A percentile compares a stretch with the other conserved stretches of the same genome.
Evolutionary conservation across 495 filamentous ascomycete species (phyloP).

Genomic region (Talaromyces nanjingensis): DNA sequence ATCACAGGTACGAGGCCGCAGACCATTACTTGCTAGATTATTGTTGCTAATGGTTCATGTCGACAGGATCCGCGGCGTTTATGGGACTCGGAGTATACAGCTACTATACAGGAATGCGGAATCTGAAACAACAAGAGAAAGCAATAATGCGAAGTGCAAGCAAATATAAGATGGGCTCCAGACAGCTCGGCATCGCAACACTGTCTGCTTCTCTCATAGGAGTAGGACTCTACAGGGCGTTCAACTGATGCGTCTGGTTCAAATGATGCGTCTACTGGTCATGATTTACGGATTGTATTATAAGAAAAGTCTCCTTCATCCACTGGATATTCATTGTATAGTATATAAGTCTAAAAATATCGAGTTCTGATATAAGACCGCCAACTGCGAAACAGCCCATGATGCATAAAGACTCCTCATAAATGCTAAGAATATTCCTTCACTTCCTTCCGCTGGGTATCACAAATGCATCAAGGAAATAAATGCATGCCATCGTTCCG

Average conservation of each 20-base stretch:
- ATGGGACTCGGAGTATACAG: conserved; percentile 85
- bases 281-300: neutral
- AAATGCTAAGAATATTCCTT: conserved; percentile 32
- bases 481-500: conserved; percentile 25
- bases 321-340: conserved; percentile 1
- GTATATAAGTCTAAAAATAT: conserved; percentile 6
- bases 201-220: conserved; percentile 64
- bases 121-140: conserved; percentile 63
- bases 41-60: neutral
- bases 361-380: neutral
- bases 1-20: conserved; percentile 46
- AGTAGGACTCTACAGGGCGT: conserved; percentile 55
- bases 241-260: conserved; percentile 39
- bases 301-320: neutral
- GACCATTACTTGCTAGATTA: no score
- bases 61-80: conserved; percentile 71
- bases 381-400: conserved; percentile 2
- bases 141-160: conserved; percentile 63
- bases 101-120: conserved; percentile 70
- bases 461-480: conserved; percentile 2
- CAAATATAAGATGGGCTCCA: conserved; percentile 68
- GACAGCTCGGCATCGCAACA: conserved; percentile 61
- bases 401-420: conserved; percentile 29
- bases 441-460: conserved; percentile 25
- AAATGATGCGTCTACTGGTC: conserved; percentile 30